phyloP scores from a whole-genome alignment of 345 rosid genomes.

The Kernera saxatilis region DNA sequence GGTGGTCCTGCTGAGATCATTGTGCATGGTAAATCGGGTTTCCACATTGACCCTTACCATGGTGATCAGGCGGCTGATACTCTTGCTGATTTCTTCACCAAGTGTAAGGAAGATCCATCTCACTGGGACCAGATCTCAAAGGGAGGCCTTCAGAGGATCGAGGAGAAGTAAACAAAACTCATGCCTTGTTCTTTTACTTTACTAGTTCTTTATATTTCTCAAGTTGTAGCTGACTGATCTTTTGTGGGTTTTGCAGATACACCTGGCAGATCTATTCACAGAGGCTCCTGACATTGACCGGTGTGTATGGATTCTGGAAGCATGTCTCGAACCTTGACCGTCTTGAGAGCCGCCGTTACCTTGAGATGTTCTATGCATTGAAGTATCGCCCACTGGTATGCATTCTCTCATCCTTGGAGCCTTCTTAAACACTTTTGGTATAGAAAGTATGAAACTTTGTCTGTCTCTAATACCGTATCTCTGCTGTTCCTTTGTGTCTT shows the following conservation, averaged over 20 bases:
- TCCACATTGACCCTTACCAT: slow-evolving; percentile 89
- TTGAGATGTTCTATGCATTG: slow-evolving; percentile 91
- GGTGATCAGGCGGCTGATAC: slow-evolving; percentile 72
- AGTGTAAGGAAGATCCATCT: slow-evolving; percentile 57
- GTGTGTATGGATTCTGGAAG: slow-evolving; percentile 96
- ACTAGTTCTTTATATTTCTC: neutral
- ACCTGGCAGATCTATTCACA: slow-evolving; percentile 91
- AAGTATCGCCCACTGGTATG: slow-evolving; percentile 77
- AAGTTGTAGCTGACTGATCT: neutral
- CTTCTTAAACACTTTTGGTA: neutral
- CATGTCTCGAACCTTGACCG: slow-evolving; percentile 91
- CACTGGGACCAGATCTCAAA: slow-evolving; percentile 71
- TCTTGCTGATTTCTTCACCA: slow-evolving; percentile 68
- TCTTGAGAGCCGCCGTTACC: slow-evolving; percentile 80
- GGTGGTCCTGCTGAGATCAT: slow-evolving; percentile 99
- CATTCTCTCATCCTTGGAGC: neutral
- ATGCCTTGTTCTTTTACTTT: neutral
- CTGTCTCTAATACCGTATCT: neutral
- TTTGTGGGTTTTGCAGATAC: slow-evolving; percentile 39
- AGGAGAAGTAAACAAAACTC: slow-evolving; percentile 55
- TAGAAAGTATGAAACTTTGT: neutral
- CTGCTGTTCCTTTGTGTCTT: neutral
- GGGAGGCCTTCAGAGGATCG: slow-evolving; percentile 74
- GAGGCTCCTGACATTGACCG: slow-evolving; percentile 81
- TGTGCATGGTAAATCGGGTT: slow-evolving; percentile 78